phyloP scores from a whole-genome alignment of 805 yeast genomes.

The Saturnispora bothae region DNA sequence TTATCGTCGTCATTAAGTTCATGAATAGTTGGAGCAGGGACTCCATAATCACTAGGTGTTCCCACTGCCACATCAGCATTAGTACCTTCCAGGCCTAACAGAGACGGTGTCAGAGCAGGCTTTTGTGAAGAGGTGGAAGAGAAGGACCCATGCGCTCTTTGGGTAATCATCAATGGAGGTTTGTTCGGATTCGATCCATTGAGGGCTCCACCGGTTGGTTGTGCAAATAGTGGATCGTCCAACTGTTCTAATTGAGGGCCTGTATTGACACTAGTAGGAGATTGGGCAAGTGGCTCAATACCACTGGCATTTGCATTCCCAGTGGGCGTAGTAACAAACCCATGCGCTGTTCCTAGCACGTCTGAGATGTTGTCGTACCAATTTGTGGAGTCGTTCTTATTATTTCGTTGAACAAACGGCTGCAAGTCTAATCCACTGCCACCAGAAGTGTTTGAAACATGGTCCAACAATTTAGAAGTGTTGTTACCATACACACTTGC shows the following conservation, averaged over 20 bases:
- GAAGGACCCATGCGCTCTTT: conserved; percentile 18
- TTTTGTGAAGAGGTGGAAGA: conserved; percentile 4
- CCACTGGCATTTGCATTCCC: background rate
- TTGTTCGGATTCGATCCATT: background rate
- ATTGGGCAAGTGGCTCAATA: background rate
- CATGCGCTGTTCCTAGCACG: background rate
- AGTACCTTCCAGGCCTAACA: background rate
- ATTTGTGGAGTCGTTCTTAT: background rate
- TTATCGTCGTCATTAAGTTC: background rate
- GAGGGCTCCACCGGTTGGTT: background rate
- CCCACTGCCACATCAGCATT: conserved; percentile 6
- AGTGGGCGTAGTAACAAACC: background rate
- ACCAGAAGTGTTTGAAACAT: conserved; percentile 6
- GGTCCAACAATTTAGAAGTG: conserved; percentile 30
- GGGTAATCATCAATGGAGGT: conserved; percentile 21
- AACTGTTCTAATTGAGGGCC: background rate
- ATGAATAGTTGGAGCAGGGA: conserved; percentile 2
- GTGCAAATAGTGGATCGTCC: background rate
- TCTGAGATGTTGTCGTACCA: background rate
- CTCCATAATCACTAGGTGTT: background rate
- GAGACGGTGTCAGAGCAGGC: background rate
- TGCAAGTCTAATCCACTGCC: conserved; percentile 1
- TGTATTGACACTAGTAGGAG: background rate
- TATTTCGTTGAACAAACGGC: conserved; percentile 3
- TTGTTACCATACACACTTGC: conserved; percentile 72